Evolutionary conservation across 345 rosid genomes (phyloP).

Genomic region (Gossypium turneri): DNA sequence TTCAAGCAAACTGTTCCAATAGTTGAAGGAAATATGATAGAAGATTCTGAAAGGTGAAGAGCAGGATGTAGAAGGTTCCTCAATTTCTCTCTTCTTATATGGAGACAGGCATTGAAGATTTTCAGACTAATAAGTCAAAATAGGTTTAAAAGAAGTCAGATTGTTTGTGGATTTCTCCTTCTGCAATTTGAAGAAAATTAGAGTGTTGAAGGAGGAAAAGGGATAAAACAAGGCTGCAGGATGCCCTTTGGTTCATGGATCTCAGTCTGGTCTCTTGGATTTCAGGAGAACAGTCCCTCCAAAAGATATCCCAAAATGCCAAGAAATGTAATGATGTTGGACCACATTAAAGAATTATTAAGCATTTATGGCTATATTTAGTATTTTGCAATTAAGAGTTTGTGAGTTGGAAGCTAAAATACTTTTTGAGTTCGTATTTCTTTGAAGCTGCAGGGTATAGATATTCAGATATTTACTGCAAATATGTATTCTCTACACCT

Average conservation of each 20-base stretch:
- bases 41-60: neutral
- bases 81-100: neutral
- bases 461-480: neutral
- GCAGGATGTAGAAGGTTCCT: neutral
- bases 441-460: neutral
- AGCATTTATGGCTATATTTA: neutral
- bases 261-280: neutral
- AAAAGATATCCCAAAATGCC: neutral
- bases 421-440: neutral
- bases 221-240: neutral
- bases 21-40: no score
- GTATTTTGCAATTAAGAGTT: neutral
- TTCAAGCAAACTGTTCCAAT: neutral
- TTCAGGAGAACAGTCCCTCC: neutral
- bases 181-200: neutral
- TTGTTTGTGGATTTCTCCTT: neutral
- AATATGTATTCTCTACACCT: neutral
- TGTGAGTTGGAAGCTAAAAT: neutral
- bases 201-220: neutral
- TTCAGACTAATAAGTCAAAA: neutral
- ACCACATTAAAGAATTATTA: neutral
- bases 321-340: neutral
- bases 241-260: conserved; percentile 3
- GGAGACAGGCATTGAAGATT: neutral
- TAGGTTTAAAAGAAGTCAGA: neutral